Base-by-base conservation (phyloP, 352 stramenopile species). In the Globisporangium heterothallicum region DNA sequence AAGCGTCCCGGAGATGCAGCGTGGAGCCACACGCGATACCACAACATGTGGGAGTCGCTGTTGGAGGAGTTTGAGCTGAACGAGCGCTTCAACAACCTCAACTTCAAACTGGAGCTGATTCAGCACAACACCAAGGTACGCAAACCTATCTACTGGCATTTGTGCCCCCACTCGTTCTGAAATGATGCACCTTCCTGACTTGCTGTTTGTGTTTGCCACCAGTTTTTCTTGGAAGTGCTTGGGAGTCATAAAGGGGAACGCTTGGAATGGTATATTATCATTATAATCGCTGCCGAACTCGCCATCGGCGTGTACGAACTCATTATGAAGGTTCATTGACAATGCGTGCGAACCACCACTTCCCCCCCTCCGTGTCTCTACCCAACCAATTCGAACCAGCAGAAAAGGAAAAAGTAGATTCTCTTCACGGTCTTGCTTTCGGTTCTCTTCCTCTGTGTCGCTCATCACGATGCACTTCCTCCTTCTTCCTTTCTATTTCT, bases 231-330 rank as follows among this genome's bases (percentile, higher is more conserved):
- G 46, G 95, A 99, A 65, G 91, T 99, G 43, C 66, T 98, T n/a
- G 79, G 96, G 40, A 86, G 94, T 25, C 87, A 98, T 68, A 98
- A 98, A 70, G 84, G 84, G 54, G 77, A 90, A 55, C 81, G 85
- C 45, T 78, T 98, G 63, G 96, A 99, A 73, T 98, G 94, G 95
- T 98, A 98, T 57, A 98, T 99, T 74, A 98, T 99, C 76, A 88
- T 97, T 36, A 65, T 99, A 16, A 98, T 99, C 64, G 78, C 82
- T 16, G 88, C 96, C 19, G 96, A 99, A 71, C 88, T 97, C 29
- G 70, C 92, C 25, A 83, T 99, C 59, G 96, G 77, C 45, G 59
- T 85, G 26, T 95, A 92, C 58, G 80, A 90, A 49, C 64, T 93
- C 30, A 56, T 76, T 30, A 78, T 89, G 72, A 89, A 89, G 61